Conservation (phyloP, 352 stramenopile species). For the Pythium chondricola region DNA sequence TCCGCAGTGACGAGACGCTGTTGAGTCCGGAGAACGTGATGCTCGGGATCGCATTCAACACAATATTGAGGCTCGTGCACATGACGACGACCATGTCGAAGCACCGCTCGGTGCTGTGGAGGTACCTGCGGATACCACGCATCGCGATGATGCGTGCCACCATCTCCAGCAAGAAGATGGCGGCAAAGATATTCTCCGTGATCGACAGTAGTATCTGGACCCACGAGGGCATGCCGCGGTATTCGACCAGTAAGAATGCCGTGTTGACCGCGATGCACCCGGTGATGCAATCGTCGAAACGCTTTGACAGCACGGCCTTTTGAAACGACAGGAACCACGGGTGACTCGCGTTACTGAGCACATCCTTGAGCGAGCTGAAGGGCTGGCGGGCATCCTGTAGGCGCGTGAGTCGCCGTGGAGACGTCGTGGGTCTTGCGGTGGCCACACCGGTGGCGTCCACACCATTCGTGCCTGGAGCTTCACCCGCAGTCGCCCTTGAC, state of each 20-base stretch:
- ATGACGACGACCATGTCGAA: constrained; percentile 72
- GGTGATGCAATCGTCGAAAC: constrained; percentile 68
- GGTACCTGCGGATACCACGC: constrained; percentile 37
- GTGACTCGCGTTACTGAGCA: background rate
- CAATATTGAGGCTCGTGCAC: constrained; percentile 59
- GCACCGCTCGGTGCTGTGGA: constrained; percentile 50
- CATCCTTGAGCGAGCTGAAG: constrained; percentile 10
- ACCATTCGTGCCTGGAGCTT: background rate
- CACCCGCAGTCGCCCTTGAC: constrained; percentile 12
- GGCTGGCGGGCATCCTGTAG: constrained; percentile 11
- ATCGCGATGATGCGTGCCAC: constrained; percentile 50
- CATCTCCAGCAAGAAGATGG: constrained; percentile 62
- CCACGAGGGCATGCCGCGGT: constrained; percentile 41
- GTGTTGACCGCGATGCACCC: constrained; percentile 66
- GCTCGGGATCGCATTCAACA: constrained; percentile 55
- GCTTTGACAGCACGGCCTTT: constrained; percentile 57
- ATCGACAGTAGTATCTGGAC: constrained; percentile 35
- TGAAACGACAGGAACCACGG: constrained; percentile 21
- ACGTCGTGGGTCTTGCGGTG: background rate
- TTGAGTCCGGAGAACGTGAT: constrained; percentile 53
- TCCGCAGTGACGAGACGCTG: constrained; percentile 60
- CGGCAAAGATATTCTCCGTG: constrained; percentile 66
- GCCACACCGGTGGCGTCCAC: background rate
- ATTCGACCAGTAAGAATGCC: constrained; percentile 58
- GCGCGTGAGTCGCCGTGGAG: constrained; percentile 7